Base-by-base conservation (phyloP, 1,139 yeast species). In the Candida frijolesensis region DNA sequence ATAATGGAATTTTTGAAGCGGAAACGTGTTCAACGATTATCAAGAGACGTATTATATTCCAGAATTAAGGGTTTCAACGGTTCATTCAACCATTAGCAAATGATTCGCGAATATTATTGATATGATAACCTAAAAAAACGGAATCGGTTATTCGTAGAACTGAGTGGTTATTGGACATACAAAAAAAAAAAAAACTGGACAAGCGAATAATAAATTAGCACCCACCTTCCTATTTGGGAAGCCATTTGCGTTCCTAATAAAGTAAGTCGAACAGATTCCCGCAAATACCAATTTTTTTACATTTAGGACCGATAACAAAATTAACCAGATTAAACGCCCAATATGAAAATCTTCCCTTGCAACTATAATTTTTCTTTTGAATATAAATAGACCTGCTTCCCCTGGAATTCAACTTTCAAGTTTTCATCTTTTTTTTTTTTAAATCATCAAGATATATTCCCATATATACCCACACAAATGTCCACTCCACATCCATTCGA, bases 401-500 rank as follows among this genome's bases (percentile, higher is more conserved):
- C 22, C 22, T 22, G 42, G 15, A 27, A 12, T 43, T 38, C 38
- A 32, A 32, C 32, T 19, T 41, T 19, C 22, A 4, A 19, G 18
- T 16, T 18, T 18, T 33, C 18, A 12, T 19, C 14, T 37, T 38
- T 14, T 16, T 38, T 11, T 29, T 19, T 40, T 35, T 32, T 7
- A 15, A 39, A 14, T 10, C 22, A 34, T 38, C 19, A 25, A 37
- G 9, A n/a, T 18, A 18, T 35, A 43, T 19, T 14, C 35, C 39
- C 22, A 35, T 27, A 14, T 33, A 11, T 8, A 46, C 12, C 18
- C 35, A 33, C 7, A 25, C 32, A 14, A 12, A 27, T 44, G 29
- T 25, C 44, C 30, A 45, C 56, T 15, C 33, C 63, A 43, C 85
- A 82, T 63, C 86, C 86, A 46, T 85, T 88, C 61, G 94, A 87